Evolutionary conservation across 352 stramenopile genomes (phyloP), one percentile per base, ranked within the genome.

Genomic region (Pythium monospermum): DNA sequence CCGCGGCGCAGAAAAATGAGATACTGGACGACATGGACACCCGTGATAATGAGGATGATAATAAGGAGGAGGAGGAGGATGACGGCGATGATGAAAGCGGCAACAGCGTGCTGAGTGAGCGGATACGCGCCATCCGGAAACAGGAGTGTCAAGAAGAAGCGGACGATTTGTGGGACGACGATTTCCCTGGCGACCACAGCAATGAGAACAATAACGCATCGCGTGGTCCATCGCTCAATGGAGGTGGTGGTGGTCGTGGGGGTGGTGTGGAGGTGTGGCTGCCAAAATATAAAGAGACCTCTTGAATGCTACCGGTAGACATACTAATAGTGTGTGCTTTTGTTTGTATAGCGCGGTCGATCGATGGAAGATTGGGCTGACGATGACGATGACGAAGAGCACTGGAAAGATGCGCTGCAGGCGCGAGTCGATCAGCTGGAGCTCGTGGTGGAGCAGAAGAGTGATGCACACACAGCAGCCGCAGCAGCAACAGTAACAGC

Each of bases 281-380:
- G n/a, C n/a, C n/a, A n/a, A n/a, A n/a, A n/a, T n/a, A n/a, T n/a
- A n/a, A n/a, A n/a, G n/a, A n/a, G n/a, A n/a, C n/a, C n/a, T n/a
- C n/a, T n/a, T n/a, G n/a, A n/a, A n/a, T n/a, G n/a, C n/a, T n/a
- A n/a, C n/a, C n/a, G n/a, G n/a, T n/a, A n/a, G n/a, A n/a, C n/a
- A n/a, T n/a, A n/a, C n/a, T n/a, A n/a, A n/a, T n/a, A n/a, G 30
- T 35, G 8, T 19, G 25, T 39, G 30, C 13, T 13, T 37, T 2
- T 37, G 18, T 40, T 30, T 49, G 30, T 10, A 4, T 48, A 76
- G 70, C 62, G 72, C 36, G 64, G 60, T 3, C 78, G 69, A 41
- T 83, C 76, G 1, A 89, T 91, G 49, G 76, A 81, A 35, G 71
- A 87, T 19, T 91, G 80, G 80, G 76, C 72, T 3, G 80, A 89